phyloP scores from a whole-genome alignment of 2,329 filamentous ascomycete species.

The Pleochaeta shiraiana region DNA sequence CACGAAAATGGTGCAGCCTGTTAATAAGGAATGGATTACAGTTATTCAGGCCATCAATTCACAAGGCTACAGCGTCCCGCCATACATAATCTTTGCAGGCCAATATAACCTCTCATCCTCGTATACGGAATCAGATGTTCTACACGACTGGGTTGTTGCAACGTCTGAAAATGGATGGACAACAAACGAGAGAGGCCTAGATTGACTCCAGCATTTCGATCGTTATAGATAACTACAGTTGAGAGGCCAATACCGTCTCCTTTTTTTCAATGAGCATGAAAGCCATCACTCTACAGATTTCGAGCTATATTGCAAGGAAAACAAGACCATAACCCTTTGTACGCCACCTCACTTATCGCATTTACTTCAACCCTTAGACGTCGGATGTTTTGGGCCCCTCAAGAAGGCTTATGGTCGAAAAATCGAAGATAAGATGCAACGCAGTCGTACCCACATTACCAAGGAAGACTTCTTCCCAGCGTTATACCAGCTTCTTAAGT shows the following conservation, averaged over 20 bases:
- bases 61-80: slow-evolving; percentile 10
- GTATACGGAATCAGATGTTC: slow-evolving; percentile 11
- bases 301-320: not conserved
- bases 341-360: not conserved
- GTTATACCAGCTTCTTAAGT: not conserved
- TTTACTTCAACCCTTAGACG: not conserved
- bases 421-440: not conserved
- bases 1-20: no score
- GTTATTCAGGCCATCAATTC: slow-evolving; percentile 13
- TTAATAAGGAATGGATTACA: slow-evolving; percentile 15
- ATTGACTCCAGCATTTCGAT: slow-evolving; percentile 17
- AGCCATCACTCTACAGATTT: no score
- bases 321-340: not conserved
- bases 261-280: no score
- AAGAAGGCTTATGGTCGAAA: not conserved
- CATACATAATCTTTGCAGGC: slow-evolving; percentile 14
- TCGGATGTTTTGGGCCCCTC: not conserved
- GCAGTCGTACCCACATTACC: not conserved
- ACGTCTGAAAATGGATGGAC: slow-evolving; percentile 17
- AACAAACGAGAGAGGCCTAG: slow-evolving; percentile 17
- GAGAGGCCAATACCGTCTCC: no score
- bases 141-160: slow-evolving; percentile 13
- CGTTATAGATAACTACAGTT: no score
- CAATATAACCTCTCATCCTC: slow-evolving; percentile 5
- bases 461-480: not conserved